Evolutionary conservation across 164 flowering plant genomes (phyloP).

Genomic region (Vitis vinifera): DNA sequence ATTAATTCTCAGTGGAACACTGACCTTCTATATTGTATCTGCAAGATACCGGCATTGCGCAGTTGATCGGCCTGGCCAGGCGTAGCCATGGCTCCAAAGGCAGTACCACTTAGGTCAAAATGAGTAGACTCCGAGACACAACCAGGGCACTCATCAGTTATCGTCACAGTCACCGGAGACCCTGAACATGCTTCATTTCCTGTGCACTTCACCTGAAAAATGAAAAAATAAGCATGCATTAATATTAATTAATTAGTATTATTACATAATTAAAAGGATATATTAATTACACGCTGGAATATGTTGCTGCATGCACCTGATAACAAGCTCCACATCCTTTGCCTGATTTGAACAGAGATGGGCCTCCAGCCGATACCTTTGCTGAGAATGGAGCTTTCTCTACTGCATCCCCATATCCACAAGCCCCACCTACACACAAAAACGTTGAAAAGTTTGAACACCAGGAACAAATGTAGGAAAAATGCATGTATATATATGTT

Average conservation of each 20-base stretch:
- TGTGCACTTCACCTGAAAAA: constrained; percentile 54
- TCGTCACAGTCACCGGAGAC: constrained; percentile 51
- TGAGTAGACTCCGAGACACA: constrained; percentile 42
- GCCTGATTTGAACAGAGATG: constrained; percentile 50
- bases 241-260: too few relatives aligned
- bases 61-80: constrained; percentile 46
- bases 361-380: constrained; percentile 53
- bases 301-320: constrained; percentile 33
- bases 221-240: too few relatives aligned
- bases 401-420: constrained; percentile 63
- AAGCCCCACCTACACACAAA: constrained; percentile 62
- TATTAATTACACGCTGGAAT: too few relatives aligned
- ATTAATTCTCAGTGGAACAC: too few relatives aligned
- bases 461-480: too few relatives aligned
- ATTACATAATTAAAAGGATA: too few relatives aligned
- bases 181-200: constrained; percentile 49
- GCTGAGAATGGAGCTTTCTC: constrained; percentile 42
- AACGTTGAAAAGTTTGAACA: too few relatives aligned
- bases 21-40: constrained; percentile 46
- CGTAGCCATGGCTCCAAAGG: constrained; percentile 76
- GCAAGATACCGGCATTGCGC: constrained; percentile 55
- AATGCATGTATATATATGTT: too few relatives aligned
- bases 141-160: constrained; percentile 65
- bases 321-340: constrained; percentile 76
- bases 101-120: constrained; percentile 75